A percentile compares a stretch with the other conserved stretches of the same genome.
These are phyloP conservation scores for Xylaria sp. DNA, from an alignment of 2,329 filamentous ascomycete genomes.

Conservation along the genomic window DNA sequence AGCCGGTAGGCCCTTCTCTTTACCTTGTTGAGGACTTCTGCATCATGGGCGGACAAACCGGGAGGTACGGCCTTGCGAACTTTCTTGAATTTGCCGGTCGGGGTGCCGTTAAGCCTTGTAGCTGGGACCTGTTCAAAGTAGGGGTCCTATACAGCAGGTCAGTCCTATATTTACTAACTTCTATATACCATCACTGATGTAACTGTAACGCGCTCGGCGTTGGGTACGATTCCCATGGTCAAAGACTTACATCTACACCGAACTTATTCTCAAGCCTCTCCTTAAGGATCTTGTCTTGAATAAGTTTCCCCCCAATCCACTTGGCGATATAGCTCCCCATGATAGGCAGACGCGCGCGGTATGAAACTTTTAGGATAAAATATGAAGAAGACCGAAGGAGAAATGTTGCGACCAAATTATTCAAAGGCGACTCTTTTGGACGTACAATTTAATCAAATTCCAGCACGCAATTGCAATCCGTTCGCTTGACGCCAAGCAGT, in stretches of 20 bases:
- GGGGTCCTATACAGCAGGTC: conserved; percentile 74
- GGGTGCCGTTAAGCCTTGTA: conserved; percentile 72
- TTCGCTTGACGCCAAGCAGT: conserved; percentile 21
- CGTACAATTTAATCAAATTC: neutral
- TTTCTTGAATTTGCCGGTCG: conserved; percentile 79
- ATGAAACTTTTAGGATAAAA: neutral
- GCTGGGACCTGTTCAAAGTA: conserved; percentile 88
- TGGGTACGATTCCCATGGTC: neutral
- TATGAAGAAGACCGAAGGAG: neutral
- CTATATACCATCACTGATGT: neutral
- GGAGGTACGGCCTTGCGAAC: conserved; percentile 85
- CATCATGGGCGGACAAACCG: conserved; percentile 86
- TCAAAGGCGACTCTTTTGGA: neutral
- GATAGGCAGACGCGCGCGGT: conserved; percentile 1
- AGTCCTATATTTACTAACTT: too few relatives aligned
- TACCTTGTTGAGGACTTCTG: conserved; percentile 83
- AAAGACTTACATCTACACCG: conserved; percentile 33
- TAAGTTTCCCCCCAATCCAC: conserved; percentile 38
- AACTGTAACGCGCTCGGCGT: conserved; percentile 13
- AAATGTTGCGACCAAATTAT: neutral
- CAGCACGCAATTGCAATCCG: conserved; percentile 2
- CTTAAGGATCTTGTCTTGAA: conserved; percentile 40
- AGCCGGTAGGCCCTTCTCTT: conserved; percentile 87
- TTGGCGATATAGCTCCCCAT: conserved; percentile 36
- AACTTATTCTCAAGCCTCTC: conserved; percentile 40